Evolutionary conservation across 805 yeast genomes (phyloP), one percentile per base, ranked within the genome.

Genomic region (Candida chilensis): DNA sequence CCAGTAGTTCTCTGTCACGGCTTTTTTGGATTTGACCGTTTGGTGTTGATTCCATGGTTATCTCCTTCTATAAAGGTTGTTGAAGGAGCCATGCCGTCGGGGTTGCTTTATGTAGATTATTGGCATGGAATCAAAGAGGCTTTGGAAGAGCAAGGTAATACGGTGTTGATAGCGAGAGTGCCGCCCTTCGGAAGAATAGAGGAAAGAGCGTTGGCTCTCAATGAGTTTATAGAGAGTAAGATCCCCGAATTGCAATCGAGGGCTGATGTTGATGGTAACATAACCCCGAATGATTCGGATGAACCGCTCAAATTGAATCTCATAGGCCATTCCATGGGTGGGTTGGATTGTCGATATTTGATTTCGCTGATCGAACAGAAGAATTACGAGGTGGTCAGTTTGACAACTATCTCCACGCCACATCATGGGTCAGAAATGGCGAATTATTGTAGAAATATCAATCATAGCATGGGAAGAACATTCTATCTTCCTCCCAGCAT

Each of bases 321-420:
- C 27, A 64, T 87, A 16, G 92, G 92, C 5, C 96, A 87, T 48
- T 85, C 95, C 0, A 86, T 87, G 96, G 96, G 96, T 4, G 96
- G 96, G 0, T 56, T 87, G 18, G 96, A 88, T 46, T 73, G 87
- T 20, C 57, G 96, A 30, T 84, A 76, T 47, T 52, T 88, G 39
- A 81, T 86, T 2, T 66, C 83, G 1, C 59, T 68, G 29, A 47
- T 81, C 3, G 52, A 60, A 28, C 56, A 64, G 16, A 47, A 57
- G 20, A 54, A 64, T 26, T 78, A 73, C 41, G 57, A 73, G 40
- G 80, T 88, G 6, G 73, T 66, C 2, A 80, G 92, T 25, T 57
- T 87, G 17, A 86, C 96, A 1, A 87, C 96, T 0, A 64, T 87
- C 0, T 73, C 92, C 0, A 84, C 96, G 0, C 96, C 96, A 0